Evolutionary conservation across 768 basidiomycete species (phyloP), one percentile per base, ranked within the genome.

Genomic region (Podaxis pistillaris): DNA sequence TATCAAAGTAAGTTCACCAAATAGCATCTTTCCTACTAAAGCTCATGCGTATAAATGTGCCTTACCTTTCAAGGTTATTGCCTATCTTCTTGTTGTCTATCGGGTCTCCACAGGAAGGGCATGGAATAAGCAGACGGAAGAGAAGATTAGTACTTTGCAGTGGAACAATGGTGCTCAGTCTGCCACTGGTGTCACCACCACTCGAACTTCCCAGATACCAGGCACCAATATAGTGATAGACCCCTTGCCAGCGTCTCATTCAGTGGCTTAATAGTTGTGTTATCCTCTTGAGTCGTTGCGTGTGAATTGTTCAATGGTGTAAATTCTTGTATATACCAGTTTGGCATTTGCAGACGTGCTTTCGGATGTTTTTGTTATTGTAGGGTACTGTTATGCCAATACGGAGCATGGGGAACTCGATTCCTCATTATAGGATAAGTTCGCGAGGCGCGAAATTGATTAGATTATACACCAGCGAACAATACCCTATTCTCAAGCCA

Each of bases 51-150:
- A 19, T 46, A 19, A 17, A n/a, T 17, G n/a, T 33, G 33, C 9
- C 33, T 33, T 33, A 9, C 33, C 8, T n/a, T 46, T 8, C 44
- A 19, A 56, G 55, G 22, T 56, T 15, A n/a, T 56, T 9, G 36
- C 55, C 11, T 56, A 56, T 15, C 55, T 56, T 56, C 38, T 56
- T 22, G 55, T 56, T 56, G 38, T 56, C 9, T 56, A 56, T 40
- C 38, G 55, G 9, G 55, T 56, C 15, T 33, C 28, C 13, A 37
- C 52, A 13, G 52, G 52, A n/a, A 30, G 52, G n/a, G 52, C 26
- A 17, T 54, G 52, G 52, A n/a, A 33, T 5, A 33, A 36, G 17
- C 17, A 54, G 6, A 36, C 52, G 9, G 52, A 54, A 36, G 19
- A 19, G 44, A 17, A 46, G 44, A 17, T 46, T 9, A 46, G 44